Conservation (phyloP, 345 rosid species). For the Stellera chamaejasme region DNA sequence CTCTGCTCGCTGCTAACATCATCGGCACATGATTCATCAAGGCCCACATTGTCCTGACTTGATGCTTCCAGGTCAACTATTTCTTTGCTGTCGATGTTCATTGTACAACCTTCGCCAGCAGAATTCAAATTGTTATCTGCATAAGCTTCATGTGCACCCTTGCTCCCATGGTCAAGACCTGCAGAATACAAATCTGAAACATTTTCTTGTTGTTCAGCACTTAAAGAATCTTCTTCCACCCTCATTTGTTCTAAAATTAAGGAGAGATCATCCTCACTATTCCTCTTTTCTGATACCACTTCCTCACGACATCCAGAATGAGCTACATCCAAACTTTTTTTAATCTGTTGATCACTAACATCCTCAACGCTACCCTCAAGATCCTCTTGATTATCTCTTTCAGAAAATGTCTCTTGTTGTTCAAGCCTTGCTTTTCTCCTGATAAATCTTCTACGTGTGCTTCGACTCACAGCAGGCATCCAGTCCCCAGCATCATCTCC, state of each 20-base stretch:
- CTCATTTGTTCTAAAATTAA: conserved; percentile 57
- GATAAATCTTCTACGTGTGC: conserved; percentile 76
- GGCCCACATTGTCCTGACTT: conserved; percentile 47
- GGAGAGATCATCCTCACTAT: conserved; percentile 32
- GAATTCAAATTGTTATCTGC: conserved; percentile 14
- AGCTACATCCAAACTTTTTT: conserved; percentile 15
- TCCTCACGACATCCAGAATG: conserved; percentile 23
- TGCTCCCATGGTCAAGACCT: conserved; percentile 9
- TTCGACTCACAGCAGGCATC: conserved; percentile 88
- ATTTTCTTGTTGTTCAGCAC: conserved; percentile 27
- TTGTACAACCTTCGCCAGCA: conserved; percentile 22
- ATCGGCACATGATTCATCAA: conserved; percentile 46
- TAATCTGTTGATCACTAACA: conserved; percentile 10
- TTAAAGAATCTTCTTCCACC: conserved; percentile 51
- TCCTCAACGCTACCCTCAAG: conserved; percentile 24
- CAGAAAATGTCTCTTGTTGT: conserved; percentile 33
- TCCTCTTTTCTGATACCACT: conserved; percentile 15
- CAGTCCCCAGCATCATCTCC: conserved; percentile 67
- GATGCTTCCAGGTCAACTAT: conserved; percentile 34
- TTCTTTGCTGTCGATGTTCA: conserved; percentile 22
- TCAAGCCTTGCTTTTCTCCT: conserved; percentile 75
- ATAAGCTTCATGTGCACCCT: not conserved
- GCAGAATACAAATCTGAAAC: conserved; percentile 11
- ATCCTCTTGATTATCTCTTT: conserved; percentile 52
- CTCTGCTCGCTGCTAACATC: conserved; percentile 82